phyloP scores from a whole-genome alignment of 345 rosid genomes.

The Dimocarpus longan region DNA sequence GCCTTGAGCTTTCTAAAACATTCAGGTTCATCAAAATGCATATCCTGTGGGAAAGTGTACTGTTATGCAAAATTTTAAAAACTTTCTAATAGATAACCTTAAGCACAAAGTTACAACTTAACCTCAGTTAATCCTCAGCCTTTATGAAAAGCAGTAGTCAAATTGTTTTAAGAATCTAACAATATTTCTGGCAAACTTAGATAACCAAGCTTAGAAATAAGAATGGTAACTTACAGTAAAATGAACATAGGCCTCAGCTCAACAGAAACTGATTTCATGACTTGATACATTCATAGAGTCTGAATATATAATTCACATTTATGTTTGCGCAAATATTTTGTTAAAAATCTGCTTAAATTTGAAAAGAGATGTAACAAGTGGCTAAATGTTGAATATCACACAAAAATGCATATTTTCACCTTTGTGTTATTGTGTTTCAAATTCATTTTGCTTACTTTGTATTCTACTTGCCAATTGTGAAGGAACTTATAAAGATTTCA shows the following conservation, averaged over 20 bases:
- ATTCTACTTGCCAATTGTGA: background rate
- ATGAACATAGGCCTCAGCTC: background rate
- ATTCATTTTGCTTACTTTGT: background rate
- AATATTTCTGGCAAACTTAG: slow-evolving; percentile 11
- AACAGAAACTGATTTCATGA: background rate
- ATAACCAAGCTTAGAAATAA: background rate
- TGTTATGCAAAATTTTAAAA: background rate
- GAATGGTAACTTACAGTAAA: background rate
- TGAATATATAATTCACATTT: background rate
- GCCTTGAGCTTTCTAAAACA: slow-evolving; percentile 4
- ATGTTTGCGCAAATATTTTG: background rate
- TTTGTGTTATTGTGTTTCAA: background rate
- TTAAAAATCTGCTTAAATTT: background rate
- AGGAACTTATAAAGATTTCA: background rate
- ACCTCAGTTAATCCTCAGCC: background rate
- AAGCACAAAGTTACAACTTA: background rate
- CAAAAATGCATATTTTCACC: background rate
- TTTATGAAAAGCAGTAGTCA: background rate
- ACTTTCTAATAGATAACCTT: background rate
- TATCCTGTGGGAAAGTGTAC: background rate
- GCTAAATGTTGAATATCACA: background rate
- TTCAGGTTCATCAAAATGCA: background rate
- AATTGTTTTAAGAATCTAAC: background rate
- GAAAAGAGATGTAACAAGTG: background rate
- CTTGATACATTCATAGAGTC: background rate